Percentiles rank a stretch among this genome's conserved stretches.
phyloP scores from a whole-genome alignment of 2,329 filamentous ascomycete species.

The Aspergillus sp. region DNA sequence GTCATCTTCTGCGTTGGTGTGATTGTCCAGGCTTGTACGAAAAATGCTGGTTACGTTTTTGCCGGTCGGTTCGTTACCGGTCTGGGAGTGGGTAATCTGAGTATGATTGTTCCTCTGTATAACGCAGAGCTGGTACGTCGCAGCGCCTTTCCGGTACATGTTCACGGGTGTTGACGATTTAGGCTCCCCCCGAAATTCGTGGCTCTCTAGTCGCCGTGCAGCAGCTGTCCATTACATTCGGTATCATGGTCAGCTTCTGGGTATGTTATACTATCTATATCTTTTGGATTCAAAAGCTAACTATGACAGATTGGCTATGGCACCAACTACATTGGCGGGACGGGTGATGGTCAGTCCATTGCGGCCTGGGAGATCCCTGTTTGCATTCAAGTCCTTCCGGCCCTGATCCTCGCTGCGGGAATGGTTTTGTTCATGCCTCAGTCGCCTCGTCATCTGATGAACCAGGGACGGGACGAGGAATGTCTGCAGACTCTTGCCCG shows the following conservation, averaged over 20 bases:
- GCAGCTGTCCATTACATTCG: conserved; percentile 48
- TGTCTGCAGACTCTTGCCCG: conserved; percentile 63
- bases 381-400: conserved; percentile 69
- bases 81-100: conserved; percentile 46
- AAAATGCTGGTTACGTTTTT: conserved; percentile 35
- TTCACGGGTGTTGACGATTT: conserved; percentile 3
- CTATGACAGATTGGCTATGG: conserved; percentile 41
- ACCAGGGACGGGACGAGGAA: conserved; percentile 68
- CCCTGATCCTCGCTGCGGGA: conserved; percentile 64
- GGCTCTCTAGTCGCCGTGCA: conserved; percentile 46
- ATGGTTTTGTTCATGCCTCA: conserved; percentile 77
- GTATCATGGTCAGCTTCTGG: conserved; percentile 49
- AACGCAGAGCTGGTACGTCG: conserved; percentile 36
- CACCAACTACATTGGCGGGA: conserved; percentile 66
- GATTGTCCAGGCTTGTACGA: conserved; percentile 40
- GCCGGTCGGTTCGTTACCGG: conserved; percentile 47
- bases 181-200: conserved; percentile 46
- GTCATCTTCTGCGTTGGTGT: conserved; percentile 41
- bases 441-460: conserved; percentile 71
- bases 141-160: neutral
- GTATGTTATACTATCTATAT: conserved; percentile 21
- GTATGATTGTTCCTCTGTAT: conserved; percentile 47
- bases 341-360: conserved; percentile 59
- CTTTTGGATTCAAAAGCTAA: neutral
- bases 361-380: conserved; percentile 75